phyloP scores from a whole-genome alignment of 1,139 yeast species.

The Lodderomyces oxycetoniae region DNA sequence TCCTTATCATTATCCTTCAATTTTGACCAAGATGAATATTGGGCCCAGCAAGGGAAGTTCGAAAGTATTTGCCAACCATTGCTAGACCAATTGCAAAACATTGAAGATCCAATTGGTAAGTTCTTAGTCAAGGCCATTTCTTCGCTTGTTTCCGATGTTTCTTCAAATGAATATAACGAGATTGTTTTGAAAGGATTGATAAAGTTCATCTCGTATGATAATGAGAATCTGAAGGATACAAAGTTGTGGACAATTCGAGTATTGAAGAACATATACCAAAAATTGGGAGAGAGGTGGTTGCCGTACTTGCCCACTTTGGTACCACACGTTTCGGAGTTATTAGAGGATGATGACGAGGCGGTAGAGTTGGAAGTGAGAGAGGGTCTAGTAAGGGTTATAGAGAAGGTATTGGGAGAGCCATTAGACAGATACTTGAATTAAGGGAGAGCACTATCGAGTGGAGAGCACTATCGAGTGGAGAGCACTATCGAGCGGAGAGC shows the following conservation, averaged over 20 bases:
- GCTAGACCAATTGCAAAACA: conserved; percentile 57
- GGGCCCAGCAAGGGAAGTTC: conserved; percentile 86
- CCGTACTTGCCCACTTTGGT: conserved; percentile 87
- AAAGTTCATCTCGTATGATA: conserved; percentile 33
- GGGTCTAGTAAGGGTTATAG: conserved; percentile 89
- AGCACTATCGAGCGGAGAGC: too few relatives aligned
- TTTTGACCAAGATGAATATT: conserved; percentile 88
- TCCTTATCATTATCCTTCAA: conserved; percentile 77
- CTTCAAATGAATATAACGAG: conserved; percentile 79
- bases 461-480: too few relatives aligned
- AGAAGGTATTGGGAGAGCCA: conserved; percentile 90
- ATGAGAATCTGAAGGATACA: conserved; percentile 30
- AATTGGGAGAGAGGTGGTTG: conserved; percentile 95
- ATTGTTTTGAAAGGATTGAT: conserved; percentile 37
- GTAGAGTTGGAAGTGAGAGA: conserved; percentile 90
- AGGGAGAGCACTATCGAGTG: too few relatives aligned
- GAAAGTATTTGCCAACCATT: conserved; percentile 62
- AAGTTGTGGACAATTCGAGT: conserved; percentile 83
- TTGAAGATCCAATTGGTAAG: conserved; percentile 70
- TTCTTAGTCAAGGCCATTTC: conserved; percentile 77
- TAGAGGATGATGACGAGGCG: conserved; percentile 92
- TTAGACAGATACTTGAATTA: conserved; percentile 81
- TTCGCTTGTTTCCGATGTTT: conserved; percentile 65
- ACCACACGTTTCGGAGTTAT: conserved; percentile 89
- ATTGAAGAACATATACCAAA: conserved; percentile 76